These are phyloP conservation scores for Pseudonitzschia multiseries DNA, from an alignment of 108 stramenopile species.

Conservation along the genomic window DNA sequence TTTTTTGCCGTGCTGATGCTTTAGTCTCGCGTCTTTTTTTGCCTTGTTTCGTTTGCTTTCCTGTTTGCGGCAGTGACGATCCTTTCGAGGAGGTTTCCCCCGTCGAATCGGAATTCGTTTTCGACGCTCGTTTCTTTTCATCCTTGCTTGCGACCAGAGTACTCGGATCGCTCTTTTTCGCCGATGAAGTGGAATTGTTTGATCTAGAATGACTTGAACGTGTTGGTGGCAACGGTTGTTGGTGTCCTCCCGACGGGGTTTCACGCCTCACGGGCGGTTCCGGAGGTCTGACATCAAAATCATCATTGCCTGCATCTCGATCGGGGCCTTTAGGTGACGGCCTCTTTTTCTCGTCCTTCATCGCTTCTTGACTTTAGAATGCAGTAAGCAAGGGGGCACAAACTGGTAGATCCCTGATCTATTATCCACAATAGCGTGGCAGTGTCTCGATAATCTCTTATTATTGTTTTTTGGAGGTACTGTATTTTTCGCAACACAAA, in stretches of 20 bases:
- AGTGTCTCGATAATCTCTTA: too few relatives aligned
- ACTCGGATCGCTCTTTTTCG: not conserved
- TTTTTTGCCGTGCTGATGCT: not conserved
- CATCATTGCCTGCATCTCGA: not conserved
- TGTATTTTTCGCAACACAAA: too few relatives aligned
- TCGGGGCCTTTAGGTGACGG: not conserved
- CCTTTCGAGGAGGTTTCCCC: not conserved
- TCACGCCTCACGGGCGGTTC: not conserved
- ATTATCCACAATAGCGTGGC: too few relatives aligned
- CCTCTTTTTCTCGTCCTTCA: too few relatives aligned
- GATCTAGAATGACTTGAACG: not conserved
- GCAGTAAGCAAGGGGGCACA: too few relatives aligned
- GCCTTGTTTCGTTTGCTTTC: too few relatives aligned
- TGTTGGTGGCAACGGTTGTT: not conserved
- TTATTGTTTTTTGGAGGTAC: too few relatives aligned
- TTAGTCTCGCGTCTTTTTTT: not conserved
- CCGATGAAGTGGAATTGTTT: not conserved
- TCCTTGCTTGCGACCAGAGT: not conserved
- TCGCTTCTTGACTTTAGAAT: not conserved
- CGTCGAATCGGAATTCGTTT: not conserved
- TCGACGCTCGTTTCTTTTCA: not conserved
- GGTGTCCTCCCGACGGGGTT: not conserved
- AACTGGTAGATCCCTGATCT: too few relatives aligned
- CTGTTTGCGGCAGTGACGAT: too few relatives aligned
- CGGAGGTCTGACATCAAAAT: conserved; percentile 2